Evolutionary conservation across 2,329 filamentous ascomycete genomes (phyloP).

Genomic region (Malbranchea zuffiana): DNA sequence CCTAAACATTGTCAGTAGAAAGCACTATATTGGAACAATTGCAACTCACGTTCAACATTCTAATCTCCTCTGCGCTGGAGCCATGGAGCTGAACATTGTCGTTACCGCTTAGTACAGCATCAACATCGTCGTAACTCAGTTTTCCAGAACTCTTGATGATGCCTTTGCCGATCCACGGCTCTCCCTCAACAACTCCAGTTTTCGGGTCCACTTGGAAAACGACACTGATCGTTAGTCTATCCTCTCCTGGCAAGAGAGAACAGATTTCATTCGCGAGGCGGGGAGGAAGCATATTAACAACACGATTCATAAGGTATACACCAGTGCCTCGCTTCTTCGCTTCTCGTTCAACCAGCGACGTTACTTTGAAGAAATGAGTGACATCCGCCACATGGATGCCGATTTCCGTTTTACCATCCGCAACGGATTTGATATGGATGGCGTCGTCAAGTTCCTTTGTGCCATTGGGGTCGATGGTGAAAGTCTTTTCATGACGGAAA

Average conservation of each 20-base stretch:
- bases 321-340: slow-evolving; percentile 96
- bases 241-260: slow-evolving; percentile 75
- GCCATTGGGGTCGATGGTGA: slow-evolving; percentile 85
- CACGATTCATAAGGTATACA: slow-evolving; percentile 87
- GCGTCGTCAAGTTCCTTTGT: slow-evolving; percentile 84
- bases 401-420: slow-evolving; percentile 81
- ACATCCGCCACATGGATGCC: slow-evolving; percentile 93
- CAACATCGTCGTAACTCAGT: slow-evolving; percentile 73
- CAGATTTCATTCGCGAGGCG: slow-evolving; percentile 80
- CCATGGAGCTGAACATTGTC: slow-evolving; percentile 54
- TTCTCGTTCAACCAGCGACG: slow-evolving; percentile 90
- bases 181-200: slow-evolving; percentile 72
- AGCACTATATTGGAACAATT: background rate
- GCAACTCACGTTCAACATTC: slow-evolving; percentile 58
- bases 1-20: slow-evolving; percentile 32
- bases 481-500: slow-evolving; percentile 76
- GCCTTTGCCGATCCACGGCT: slow-evolving; percentile 87
- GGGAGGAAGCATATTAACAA: slow-evolving; percentile 73
- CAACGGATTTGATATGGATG: slow-evolving; percentile 75
- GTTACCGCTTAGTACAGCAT: slow-evolving; percentile 61
- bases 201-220: slow-evolving; percentile 81
- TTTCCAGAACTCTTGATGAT: slow-evolving; percentile 87
- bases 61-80: slow-evolving; percentile 63
- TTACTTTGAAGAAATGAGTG: slow-evolving; percentile 91
- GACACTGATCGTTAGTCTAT: slow-evolving; percentile 82